Base-by-base conservation (phyloP, 495 filamentous ascomycete species). In the Hypoxylon fragiforme region DNA sequence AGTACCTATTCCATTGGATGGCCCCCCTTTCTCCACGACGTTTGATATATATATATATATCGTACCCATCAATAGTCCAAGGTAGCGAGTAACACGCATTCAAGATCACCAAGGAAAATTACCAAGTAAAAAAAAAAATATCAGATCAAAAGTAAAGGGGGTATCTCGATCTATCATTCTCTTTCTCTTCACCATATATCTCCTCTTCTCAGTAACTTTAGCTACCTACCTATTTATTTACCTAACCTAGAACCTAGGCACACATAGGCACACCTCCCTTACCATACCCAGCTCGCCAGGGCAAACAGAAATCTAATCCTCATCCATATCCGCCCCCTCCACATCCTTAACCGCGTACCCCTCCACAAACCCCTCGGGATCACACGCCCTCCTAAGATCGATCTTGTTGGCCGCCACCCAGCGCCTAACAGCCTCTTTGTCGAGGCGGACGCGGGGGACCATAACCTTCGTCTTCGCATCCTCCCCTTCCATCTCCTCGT, bases 341-440 rank as follows among this genome's bases (percentile, higher is more conserved):
- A 26, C 54, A 9, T 35, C 56, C 35, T 65, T 66, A 49, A 57
- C 46, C 35, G 71, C 74, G 56, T 80, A 81, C 8, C 75, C 75
- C 45, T 75, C 72, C 2, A 82, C 62, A 63, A 87, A 86, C 9
- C 78, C 83, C 2, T 74, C 69, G 3, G 75, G 69, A 70, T 86
- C 81, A 22, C 85, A 80, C 12, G 81, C 63, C 48, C 60, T 67
- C 28, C 70, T 70, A 47, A 82, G 59, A 12, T 69, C 71, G 16
- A 85, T 72, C 30, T 57, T 62, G 46, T 81, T 69, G 48, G 49
- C 57, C 18, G 65, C 61, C 22, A 79, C 73, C 83, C 84, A 88
- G 32, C 61, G 67, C 55, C 77, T 65, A 14, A 87, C 75, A 11
- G 69, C 76, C 15, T 70, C 68, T 66, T 81, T 85, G 35, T 81